Conservation (phyloP, 345 rosid genomes). For the Hypericum androsaemum region DNA sequence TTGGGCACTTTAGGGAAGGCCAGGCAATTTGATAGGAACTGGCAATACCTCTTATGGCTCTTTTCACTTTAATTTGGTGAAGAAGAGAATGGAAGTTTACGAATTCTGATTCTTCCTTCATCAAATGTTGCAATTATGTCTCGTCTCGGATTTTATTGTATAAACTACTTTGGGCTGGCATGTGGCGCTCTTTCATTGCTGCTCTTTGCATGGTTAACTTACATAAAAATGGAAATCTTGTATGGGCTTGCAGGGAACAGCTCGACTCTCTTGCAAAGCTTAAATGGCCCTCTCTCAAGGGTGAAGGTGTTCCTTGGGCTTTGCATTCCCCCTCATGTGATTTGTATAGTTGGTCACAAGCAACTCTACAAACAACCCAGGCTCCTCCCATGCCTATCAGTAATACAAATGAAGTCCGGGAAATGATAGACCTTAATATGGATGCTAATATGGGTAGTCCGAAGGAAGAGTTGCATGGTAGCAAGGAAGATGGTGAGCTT, state of each 20-base stretch:
- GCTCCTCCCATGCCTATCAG: slow-evolving; percentile 28
- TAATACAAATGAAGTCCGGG: slow-evolving; percentile 39
- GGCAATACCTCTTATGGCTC: slow-evolving; percentile 10
- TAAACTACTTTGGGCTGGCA: slow-evolving; percentile 5
- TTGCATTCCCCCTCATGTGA: slow-evolving; percentile 54
- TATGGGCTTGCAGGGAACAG: slow-evolving; percentile 85
- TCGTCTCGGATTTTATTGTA: slow-evolving; percentile 4
- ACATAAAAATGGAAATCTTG: slow-evolving; percentile 39
- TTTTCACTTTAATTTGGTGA: slow-evolving; percentile 11
- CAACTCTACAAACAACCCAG: slow-evolving; percentile 34
- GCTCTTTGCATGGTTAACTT: slow-evolving; percentile 12
- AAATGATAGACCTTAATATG: slow-evolving; percentile 44
- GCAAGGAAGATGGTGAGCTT: slow-evolving; percentile 91
- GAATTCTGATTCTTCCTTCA: background rate
- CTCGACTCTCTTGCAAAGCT: slow-evolving; percentile 71
- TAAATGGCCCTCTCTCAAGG: slow-evolving; percentile 57
- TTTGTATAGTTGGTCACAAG: slow-evolving; percentile 59
- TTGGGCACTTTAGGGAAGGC: slow-evolving; percentile 22
- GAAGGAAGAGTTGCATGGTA: slow-evolving; percentile 54
- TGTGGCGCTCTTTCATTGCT: slow-evolving; percentile 12
- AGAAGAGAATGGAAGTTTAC: slow-evolving; percentile 3
- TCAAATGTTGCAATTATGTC: slow-evolving; percentile 4
- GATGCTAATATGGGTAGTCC: slow-evolving; percentile 45
- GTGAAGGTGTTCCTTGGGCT: slow-evolving; percentile 72
- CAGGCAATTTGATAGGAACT: slow-evolving; percentile 11